Evolutionary conservation across 2,329 filamentous ascomycete species (phyloP).

Genomic region (Pseudogymnoascus sp.): DNA sequence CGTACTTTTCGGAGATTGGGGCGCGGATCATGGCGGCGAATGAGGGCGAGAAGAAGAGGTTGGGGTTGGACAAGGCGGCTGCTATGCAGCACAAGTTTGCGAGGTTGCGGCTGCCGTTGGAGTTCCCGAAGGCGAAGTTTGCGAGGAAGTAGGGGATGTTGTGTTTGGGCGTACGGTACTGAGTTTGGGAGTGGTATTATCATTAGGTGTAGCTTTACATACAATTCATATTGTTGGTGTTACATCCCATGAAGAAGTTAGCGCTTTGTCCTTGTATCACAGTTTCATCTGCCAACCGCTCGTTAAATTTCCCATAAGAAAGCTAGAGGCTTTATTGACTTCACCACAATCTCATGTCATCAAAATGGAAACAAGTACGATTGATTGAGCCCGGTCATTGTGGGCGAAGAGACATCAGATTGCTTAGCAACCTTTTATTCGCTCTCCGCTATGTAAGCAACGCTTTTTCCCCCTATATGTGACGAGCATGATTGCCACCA

Average conservation of each 20-base stretch:
- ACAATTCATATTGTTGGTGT: not conserved
- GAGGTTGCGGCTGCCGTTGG: slow-evolving; percentile 67
- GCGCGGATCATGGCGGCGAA: slow-evolving; percentile 48
- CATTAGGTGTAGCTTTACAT: slow-evolving; percentile 2
- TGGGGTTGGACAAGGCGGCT: slow-evolving; percentile 53
- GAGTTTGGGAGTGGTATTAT: not conserved
- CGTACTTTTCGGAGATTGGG: slow-evolving; percentile 72
- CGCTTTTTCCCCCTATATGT: not conserved
- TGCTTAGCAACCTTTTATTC: not conserved
- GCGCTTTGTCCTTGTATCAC: not conserved
- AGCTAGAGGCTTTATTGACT: not conserved
- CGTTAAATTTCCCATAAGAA: not conserved
- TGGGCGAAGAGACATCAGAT: not conserved
- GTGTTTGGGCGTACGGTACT: not conserved
- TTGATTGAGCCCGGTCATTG: not conserved
- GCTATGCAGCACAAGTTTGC: slow-evolving; percentile 57
- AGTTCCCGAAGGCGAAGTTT: slow-evolving; percentile 61
- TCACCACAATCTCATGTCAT: not conserved
- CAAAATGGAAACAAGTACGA: not conserved
- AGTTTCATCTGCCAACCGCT: not conserved
- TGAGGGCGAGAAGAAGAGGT: slow-evolving; percentile 41
- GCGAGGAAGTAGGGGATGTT: slow-evolving; percentile 17
- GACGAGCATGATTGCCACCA: not conserved
- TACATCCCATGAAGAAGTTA: not conserved
- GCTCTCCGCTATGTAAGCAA: not conserved